phyloP scores from a whole-genome alignment of 352 stramenopile genomes.

The Globisporangium megalacanthum region DNA sequence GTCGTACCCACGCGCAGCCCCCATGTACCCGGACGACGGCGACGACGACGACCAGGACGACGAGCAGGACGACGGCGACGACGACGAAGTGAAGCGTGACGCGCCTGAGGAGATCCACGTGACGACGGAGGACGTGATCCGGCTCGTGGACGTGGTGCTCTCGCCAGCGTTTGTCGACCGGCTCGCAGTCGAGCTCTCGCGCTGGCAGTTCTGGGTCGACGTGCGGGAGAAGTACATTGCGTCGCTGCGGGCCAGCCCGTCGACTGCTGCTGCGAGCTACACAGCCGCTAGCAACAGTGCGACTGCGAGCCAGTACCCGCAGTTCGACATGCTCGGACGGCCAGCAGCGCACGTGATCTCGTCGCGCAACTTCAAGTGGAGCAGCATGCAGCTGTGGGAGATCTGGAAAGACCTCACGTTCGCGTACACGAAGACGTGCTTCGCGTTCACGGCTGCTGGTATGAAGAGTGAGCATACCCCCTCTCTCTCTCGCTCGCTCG shows the following conservation, averaged over 20 bases:
- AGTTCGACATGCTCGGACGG: constrained; percentile 6
- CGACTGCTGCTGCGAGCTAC: constrained; percentile 1
- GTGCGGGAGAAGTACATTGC: constrained; percentile 71
- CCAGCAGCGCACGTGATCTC: constrained; percentile 17
- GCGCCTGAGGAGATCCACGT: constrained; percentile 40
- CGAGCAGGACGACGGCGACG: constrained; percentile 21
- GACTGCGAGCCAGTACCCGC: constrained; percentile 5
- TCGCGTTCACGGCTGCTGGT: constrained; percentile 80
- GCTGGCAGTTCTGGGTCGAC: constrained; percentile 80
- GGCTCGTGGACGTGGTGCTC: constrained; percentile 67
- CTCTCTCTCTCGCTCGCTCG: not conserved
- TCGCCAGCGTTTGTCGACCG: constrained; percentile 70
- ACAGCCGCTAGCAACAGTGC: constrained; percentile 7
- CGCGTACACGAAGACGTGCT: constrained; percentile 78
- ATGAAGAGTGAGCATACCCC: constrained; percentile 64
- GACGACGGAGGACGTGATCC: constrained; percentile 70
- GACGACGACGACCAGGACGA: constrained; percentile 19
- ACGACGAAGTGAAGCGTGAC: constrained; percentile 26
- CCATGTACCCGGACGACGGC: not conserved
- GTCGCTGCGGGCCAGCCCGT: constrained; percentile 22
- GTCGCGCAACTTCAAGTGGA: constrained; percentile 70
- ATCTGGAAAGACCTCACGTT: constrained; percentile 82
- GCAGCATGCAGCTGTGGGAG: constrained; percentile 77
- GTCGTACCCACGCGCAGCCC: not conserved
- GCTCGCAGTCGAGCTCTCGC: constrained; percentile 52